Evolutionary conservation across 2,329 filamentous ascomycete genomes (phyloP).

Genomic region (Fusarium subglutinans): DNA sequence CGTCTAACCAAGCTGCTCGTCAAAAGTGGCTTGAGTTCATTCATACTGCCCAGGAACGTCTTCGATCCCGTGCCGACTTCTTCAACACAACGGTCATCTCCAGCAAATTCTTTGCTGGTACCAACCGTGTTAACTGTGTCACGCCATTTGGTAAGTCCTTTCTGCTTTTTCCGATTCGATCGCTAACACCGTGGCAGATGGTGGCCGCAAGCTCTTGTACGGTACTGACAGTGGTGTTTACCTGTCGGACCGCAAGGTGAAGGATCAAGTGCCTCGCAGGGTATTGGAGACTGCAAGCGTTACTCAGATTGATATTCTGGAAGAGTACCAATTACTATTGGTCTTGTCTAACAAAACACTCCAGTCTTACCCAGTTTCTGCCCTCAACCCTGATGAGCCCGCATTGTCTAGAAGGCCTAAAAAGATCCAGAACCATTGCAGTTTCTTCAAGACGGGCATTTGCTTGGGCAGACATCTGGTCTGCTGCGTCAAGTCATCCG

Average conservation of each 20-base stretch:
- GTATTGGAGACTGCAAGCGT: conserved; percentile 88
- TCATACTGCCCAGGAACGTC: conserved; percentile 85
- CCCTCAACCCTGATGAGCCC: conserved; percentile 84
- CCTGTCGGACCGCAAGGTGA: conserved; percentile 88
- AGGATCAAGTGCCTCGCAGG: conserved; percentile 80
- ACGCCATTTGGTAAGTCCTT: conserved; percentile 80
- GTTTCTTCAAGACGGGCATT: conserved; percentile 98
- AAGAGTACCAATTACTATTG: conserved; percentile 91
- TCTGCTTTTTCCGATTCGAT: conserved; percentile 3
- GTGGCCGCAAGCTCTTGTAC: conserved; percentile 91
- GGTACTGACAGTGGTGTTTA: conserved; percentile 96
- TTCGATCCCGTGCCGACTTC: conserved; percentile 89
- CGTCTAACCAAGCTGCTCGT: conserved; percentile 82
- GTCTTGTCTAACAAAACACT: conserved; percentile 94
- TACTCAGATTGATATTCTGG: conserved; percentile 94
- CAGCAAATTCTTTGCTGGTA: conserved; percentile 66
- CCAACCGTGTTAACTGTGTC: conserved; percentile 92
- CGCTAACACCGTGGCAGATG: conserved; percentile 66
- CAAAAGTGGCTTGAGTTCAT: conserved; percentile 99
- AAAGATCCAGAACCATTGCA: conserved; percentile 97
- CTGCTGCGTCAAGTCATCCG: conserved; percentile 94
- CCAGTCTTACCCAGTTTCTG: conserved; percentile 87
- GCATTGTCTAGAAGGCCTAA: conserved; percentile 85
- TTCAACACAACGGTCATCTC: conserved; percentile 78
- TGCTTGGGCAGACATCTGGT: conserved; percentile 94